Evolutionary conservation across 2,329 filamentous ascomycete genomes (phyloP).

Genomic region (Fusarium devonianum): DNA sequence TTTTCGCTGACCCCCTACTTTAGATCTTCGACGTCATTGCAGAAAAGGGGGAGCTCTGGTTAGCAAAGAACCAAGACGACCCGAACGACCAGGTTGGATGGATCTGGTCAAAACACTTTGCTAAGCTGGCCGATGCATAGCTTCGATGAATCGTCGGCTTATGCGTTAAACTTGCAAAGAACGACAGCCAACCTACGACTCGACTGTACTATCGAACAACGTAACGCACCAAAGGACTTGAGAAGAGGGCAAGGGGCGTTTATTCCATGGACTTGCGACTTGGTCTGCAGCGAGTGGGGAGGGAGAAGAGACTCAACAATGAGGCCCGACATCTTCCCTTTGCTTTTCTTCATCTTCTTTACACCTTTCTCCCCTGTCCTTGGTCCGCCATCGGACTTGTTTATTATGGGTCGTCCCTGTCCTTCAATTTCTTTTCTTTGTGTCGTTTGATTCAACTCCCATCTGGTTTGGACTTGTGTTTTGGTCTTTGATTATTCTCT

Average conservation of each 20-base stretch:
- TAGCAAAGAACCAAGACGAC: conserved; percentile 97
- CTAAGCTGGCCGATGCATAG: conserved; percentile 65
- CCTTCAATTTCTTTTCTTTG: conserved; percentile 18
- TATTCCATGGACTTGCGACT: conserved; percentile 33
- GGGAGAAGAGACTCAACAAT: conserved; percentile 20
- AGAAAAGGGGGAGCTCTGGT: conserved; percentile 96
- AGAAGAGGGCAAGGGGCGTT: conserved; percentile 36
- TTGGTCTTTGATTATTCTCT: conserved; percentile 27
- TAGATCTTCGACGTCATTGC: conserved; percentile 90
- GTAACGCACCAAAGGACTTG: conserved; percentile 38
- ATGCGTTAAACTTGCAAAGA: conserved; percentile 25
- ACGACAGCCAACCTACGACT: conserved; percentile 19
- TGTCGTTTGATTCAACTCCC: conserved; percentile 27
- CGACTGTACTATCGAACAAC: conserved; percentile 26
- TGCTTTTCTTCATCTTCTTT: conserved; percentile 28
- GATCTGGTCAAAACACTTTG: conserved; percentile 99
- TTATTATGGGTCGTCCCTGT: conserved; percentile 25
- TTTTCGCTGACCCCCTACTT: conserved; percentile 4
- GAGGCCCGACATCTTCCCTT: conserved; percentile 21
- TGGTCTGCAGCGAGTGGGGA: conserved; percentile 29
- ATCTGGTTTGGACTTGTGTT: conserved; percentile 34
- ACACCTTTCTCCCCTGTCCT: conserved; percentile 12
- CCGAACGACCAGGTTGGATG: conserved; percentile 80
- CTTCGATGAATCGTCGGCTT: conserved; percentile 11
- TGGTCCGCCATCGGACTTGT: conserved; percentile 13